A percentile compares a stretch with the other conserved stretches of the same genome.
Conservation (phyloP, 2,329 filamentous ascomycete species). For the Fusarium sp. region DNA sequence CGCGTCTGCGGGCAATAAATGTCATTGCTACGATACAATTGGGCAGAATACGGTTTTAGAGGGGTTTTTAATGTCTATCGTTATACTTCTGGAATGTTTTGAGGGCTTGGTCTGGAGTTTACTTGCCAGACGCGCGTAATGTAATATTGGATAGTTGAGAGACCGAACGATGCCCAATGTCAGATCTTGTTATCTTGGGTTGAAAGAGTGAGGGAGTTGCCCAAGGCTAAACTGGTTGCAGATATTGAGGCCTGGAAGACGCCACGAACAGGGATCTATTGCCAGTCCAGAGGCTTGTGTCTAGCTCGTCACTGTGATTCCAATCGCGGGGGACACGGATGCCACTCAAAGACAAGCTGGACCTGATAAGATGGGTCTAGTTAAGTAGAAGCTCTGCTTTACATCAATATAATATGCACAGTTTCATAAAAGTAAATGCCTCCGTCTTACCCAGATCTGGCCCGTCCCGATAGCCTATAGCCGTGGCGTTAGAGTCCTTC, state of each 20-base stretch:
- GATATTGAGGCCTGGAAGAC: conserved; percentile 2
- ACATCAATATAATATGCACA: too few relatives aligned
- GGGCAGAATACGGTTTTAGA: neutral
- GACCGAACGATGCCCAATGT: neutral
- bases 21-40: neutral
- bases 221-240: neutral
- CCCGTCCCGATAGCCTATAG: neutral
- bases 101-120: neutral
- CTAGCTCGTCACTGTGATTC: neutral
- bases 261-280: neutral
- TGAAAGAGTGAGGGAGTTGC: neutral
- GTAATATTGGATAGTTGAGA: neutral
- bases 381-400: neutral
- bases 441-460: neutral
- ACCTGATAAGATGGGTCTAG: neutral
- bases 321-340: neutral
- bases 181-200: neutral
- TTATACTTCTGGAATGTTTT: conserved; percentile 1
- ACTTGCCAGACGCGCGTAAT: neutral
- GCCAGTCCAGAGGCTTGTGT: neutral
- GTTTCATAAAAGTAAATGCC: neutral
- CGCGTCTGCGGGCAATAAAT: neutral
- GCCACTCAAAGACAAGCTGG: neutral
- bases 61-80: neutral
- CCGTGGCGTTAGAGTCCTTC: neutral